Conservation (phyloP, 2,329 filamentous ascomycete genomes). For the Pyrenochaeta sp. region DNA sequence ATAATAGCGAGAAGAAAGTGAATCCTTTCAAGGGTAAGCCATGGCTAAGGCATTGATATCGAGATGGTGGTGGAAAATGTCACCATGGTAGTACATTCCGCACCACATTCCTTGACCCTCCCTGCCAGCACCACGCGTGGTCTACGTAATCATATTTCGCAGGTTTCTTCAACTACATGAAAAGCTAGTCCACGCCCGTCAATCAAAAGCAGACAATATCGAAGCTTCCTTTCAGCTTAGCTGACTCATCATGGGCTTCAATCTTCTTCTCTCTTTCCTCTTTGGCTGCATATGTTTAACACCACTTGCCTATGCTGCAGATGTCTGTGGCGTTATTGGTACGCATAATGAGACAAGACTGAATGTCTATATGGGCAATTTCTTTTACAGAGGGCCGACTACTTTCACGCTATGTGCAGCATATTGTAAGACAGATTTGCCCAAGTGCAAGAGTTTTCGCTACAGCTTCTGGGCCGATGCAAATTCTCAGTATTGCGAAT, state of each 20-base stretch:
- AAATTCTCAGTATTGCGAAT: constrained; percentile 33
- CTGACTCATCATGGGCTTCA: too few relatives aligned
- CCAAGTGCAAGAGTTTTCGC: constrained; percentile 24
- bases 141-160: too few relatives aligned
- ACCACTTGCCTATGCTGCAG: background rate
- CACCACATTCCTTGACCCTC: too few relatives aligned
- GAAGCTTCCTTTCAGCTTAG: too few relatives aligned
- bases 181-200: too few relatives aligned
- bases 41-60: background rate
- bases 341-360: constrained; percentile 13
- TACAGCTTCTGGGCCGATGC: constrained; percentile 28
- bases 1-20: background rate
- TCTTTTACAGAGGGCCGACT: constrained; percentile 28
- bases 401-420: constrained; percentile 28
- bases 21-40: constrained; percentile 5
- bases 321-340: constrained; percentile 20
- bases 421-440: constrained; percentile 25
- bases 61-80: too few relatives aligned
- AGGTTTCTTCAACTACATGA: too few relatives aligned
- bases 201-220: too few relatives aligned
- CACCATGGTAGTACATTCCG: too few relatives aligned
- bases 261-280: too few relatives aligned
- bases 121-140: too few relatives aligned
- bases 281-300: background rate
- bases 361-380: constrained; percentile 33